Evolutionary conservation across 192 early-diverging fungal genomes (phyloP).

Genomic region (Phlyctochytrium planicorne): DNA sequence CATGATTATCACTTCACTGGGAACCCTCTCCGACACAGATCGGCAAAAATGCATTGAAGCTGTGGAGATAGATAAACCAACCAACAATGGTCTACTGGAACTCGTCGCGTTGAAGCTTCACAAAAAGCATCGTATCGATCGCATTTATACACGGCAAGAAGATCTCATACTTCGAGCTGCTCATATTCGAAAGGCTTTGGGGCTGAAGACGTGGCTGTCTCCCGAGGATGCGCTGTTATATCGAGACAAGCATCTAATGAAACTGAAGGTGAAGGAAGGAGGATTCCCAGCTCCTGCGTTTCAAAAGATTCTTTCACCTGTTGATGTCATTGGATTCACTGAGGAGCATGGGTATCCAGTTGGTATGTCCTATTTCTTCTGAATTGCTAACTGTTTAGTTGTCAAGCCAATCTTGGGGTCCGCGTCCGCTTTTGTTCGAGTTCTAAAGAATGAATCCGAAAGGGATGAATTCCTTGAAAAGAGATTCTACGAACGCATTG

Average conservation of each 20-base stretch:
- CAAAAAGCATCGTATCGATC: constrained; percentile 35
- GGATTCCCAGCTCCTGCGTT: constrained; percentile 39
- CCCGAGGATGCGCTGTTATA: constrained; percentile 19
- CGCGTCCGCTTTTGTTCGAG: constrained; percentile 32
- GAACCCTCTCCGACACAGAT: constrained; percentile 16
- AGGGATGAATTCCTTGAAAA: constrained; percentile 25
- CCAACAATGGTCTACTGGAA: constrained; percentile 33
- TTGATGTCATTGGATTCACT: constrained; percentile 28
- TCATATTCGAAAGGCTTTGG: constrained; percentile 26
- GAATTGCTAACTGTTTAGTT: constrained; percentile 16
- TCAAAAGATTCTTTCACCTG: constrained; percentile 27
- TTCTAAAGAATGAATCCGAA: constrained; percentile 23
- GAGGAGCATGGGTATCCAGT: constrained; percentile 24
- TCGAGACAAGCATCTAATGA: constrained; percentile 46
- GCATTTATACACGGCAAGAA: constrained; percentile 46
- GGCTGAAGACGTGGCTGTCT: constrained; percentile 16
- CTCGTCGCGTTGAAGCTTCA: constrained; percentile 24
- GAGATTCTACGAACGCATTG: constrained; percentile 29
- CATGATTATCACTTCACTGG: constrained; percentile 24
- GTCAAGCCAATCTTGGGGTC: constrained; percentile 42
- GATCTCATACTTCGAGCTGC: constrained; percentile 43
- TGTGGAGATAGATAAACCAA: constrained; percentile 27
- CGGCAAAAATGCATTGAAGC: neutral
- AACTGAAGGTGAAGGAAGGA: constrained; percentile 3
- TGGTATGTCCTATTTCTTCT: neutral